Conservation (phyloP, 306 rosid species). For the Casuarina equisetifolia region DNA sequence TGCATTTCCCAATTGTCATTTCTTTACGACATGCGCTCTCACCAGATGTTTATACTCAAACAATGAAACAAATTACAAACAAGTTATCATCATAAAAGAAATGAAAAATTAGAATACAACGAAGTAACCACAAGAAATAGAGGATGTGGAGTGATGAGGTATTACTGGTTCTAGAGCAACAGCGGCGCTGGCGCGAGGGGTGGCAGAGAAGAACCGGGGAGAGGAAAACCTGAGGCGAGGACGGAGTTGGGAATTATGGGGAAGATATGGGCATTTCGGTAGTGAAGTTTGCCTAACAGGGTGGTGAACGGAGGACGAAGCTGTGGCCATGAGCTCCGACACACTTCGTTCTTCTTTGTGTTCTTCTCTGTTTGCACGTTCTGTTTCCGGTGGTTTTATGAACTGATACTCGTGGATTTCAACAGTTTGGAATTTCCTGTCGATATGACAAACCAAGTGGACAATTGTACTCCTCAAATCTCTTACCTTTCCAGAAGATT, state of each 20-base stretch:
- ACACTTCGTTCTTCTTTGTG: not conserved
- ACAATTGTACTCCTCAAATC: not conserved
- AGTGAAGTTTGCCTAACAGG: slow-evolving; percentile 32
- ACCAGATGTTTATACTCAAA: too few relatives aligned
- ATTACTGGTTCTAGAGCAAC: slow-evolving; percentile 46
- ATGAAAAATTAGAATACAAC: too few relatives aligned
- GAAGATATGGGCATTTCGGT: slow-evolving; percentile 40
- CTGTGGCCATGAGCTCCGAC: slow-evolving; percentile 33
- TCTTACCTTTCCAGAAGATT: not conserved
- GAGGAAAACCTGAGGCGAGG: slow-evolving; percentile 27
- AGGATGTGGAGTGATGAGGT: not conserved
- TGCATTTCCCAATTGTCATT: too few relatives aligned
- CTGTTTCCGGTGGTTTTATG: not conserved
- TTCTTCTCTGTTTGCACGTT: not conserved
- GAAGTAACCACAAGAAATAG: not conserved
- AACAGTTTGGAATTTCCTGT: not conserved
- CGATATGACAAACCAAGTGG: not conserved
- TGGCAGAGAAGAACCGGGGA: slow-evolving; percentile 18
- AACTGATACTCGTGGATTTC: not conserved
- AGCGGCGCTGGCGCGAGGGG: slow-evolving; percentile 49
- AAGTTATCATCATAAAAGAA: too few relatives aligned
- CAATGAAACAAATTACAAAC: too few relatives aligned
- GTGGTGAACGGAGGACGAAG: slow-evolving; percentile 34
- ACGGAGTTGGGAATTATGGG: slow-evolving; percentile 33
- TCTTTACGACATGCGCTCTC: too few relatives aligned